Conservation (phyloP, 1,284 basidiomycete genomes). For the Albatrellus sp. region DNA sequence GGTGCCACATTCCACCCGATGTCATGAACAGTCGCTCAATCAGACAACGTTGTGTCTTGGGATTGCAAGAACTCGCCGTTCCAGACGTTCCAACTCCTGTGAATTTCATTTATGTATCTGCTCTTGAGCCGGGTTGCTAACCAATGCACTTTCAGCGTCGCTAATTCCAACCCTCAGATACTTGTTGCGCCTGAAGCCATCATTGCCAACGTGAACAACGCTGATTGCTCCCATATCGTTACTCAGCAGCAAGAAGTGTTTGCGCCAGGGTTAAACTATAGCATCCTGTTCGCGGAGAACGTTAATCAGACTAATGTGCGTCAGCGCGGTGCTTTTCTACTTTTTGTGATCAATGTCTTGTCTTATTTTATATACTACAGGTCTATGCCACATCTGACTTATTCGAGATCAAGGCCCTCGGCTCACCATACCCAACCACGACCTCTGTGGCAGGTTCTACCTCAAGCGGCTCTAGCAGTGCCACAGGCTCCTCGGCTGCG, state of each 20-base stretch:
- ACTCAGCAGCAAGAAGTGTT: constrained; percentile 33
- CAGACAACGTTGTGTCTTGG: constrained; percentile 9
- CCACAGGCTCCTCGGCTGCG: constrained; percentile 14
- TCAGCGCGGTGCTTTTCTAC: constrained; percentile 10
- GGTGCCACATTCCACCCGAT: too few relatives aligned
- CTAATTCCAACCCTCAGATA: constrained; percentile 25
- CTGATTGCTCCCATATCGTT: constrained; percentile 46
- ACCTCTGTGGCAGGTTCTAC: constrained; percentile 23
- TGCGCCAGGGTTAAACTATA: constrained; percentile 32
- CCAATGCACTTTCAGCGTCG: constrained; percentile 18
- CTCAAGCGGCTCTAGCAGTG: constrained; percentile 13
- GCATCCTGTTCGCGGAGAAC: constrained; percentile 41
- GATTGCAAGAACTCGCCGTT: constrained; percentile 7
- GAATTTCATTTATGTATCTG: background rate
- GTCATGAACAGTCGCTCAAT: constrained; percentile 7
- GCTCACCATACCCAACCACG: constrained; percentile 46
- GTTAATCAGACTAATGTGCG: constrained; percentile 44
- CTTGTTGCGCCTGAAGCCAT: constrained; percentile 24
- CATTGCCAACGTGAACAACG: constrained; percentile 40
- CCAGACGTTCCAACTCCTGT: constrained; percentile 7
- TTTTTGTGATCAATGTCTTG: constrained; percentile 2
- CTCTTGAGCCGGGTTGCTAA: background rate
- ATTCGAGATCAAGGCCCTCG: constrained; percentile 58
- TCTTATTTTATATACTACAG: constrained; percentile 19
- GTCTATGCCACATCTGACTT: constrained; percentile 45